Percentiles rank a stretch among this genome's conserved stretches.
These are phyloP conservation scores for Hypocrella siamensis DNA, from an alignment of 2,329 filamentous ascomycete genomes.

Conservation along the genomic window DNA sequence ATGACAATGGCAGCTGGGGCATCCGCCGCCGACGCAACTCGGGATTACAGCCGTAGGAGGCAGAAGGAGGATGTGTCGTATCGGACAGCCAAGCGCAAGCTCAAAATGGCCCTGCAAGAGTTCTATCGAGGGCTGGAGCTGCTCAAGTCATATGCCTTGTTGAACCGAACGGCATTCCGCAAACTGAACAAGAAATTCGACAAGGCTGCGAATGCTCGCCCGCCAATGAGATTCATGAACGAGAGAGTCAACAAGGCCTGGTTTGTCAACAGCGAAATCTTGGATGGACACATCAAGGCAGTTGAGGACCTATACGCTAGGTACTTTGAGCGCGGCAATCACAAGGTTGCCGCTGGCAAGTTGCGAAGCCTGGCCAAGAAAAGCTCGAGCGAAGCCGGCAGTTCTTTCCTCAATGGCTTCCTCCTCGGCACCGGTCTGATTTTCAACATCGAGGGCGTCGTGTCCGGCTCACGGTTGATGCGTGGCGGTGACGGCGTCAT, in stretches of 20 bases:
- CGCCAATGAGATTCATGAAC: slow-evolving; percentile 67
- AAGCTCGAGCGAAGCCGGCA: slow-evolving; percentile 37
- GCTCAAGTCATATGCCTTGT: slow-evolving; percentile 75
- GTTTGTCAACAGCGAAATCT: slow-evolving; percentile 78
- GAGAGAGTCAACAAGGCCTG: slow-evolving; percentile 82
- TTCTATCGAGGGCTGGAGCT: slow-evolving; percentile 86
- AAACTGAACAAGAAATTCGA: slow-evolving; percentile 99
- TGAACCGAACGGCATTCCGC: slow-evolving; percentile 85
- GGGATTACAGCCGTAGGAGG: slow-evolving; percentile 37
- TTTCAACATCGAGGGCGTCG: slow-evolving; percentile 49
- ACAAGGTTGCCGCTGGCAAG: slow-evolving; percentile 80
- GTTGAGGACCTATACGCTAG: slow-evolving; percentile 86
- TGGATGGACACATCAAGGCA: slow-evolving; percentile 64
- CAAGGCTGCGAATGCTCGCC: slow-evolving; percentile 69
- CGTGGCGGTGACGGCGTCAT: slow-evolving; percentile 31
- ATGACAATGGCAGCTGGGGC: slow-evolving; percentile 16
- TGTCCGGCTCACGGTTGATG: slow-evolving; percentile 41
- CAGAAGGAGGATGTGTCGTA: slow-evolving; percentile 52
- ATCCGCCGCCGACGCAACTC: slow-evolving; percentile 15
- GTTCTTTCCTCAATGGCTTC: slow-evolving; percentile 45
- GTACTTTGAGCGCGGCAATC: slow-evolving; percentile 89
- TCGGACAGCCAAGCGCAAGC: slow-evolving; percentile 72
- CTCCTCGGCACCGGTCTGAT: slow-evolving; percentile 53
- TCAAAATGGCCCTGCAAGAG: slow-evolving; percentile 82
- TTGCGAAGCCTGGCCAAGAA: slow-evolving; percentile 56